Evolutionary conservation across 1,284 basidiomycete species (phyloP).

Genomic region (Irpex sp.): DNA sequence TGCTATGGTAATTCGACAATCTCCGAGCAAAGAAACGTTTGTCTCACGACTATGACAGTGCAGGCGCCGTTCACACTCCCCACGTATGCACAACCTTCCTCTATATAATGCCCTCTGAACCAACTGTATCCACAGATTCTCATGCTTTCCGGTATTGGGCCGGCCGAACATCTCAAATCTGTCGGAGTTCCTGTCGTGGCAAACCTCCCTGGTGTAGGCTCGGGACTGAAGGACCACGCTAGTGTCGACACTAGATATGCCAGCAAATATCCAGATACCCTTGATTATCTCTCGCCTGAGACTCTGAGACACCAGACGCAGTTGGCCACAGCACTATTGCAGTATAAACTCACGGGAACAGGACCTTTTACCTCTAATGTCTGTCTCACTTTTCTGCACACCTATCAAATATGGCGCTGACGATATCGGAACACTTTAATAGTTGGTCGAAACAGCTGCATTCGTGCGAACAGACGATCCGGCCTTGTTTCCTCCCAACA

Average conservation of each 20-base stretch:
- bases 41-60: constrained; percentile 34
- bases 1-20: constrained; percentile 48
- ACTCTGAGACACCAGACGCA: constrained; percentile 31
- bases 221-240: constrained; percentile 57
- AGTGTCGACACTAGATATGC: constrained; percentile 45
- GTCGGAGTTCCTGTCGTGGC: constrained; percentile 47
- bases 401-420: background rate
- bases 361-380: constrained; percentile 59
- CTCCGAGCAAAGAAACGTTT: background rate
- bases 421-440: background rate
- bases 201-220: constrained; percentile 28
- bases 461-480: constrained; percentile 57
- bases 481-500: constrained; percentile 39
- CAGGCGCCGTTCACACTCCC: constrained; percentile 61
- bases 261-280: constrained; percentile 42
- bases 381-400: constrained; percentile 17
- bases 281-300: constrained; percentile 37
- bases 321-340: constrained; percentile 30
- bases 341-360: constrained; percentile 41
- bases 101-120: background rate
- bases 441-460: constrained; percentile 57
- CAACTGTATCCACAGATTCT: constrained; percentile 45
- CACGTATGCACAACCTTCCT: constrained; percentile 33
- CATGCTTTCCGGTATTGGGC: constrained; percentile 68
- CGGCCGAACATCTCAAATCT: constrained; percentile 45